Percentiles rank a stretch among this genome's conserved stretches.
These are phyloP conservation scores for Penicillium sp. DNA, from an alignment of 2,329 filamentous ascomycete genomes.

Conservation along the genomic window DNA sequence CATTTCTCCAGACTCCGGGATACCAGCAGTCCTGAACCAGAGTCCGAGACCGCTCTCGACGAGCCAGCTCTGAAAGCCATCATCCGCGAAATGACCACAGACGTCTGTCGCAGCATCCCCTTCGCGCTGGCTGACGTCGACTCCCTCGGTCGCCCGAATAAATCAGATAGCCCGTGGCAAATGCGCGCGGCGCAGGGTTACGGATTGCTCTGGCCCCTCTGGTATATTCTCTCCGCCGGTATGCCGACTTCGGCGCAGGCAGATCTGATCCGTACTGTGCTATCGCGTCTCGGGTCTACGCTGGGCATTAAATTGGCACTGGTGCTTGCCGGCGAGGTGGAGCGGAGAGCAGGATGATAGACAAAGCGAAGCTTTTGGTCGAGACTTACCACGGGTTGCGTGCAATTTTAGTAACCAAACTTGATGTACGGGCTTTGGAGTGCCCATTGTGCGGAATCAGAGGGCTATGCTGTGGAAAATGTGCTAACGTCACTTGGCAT, in stretches of 20 bases:
- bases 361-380: background rate
- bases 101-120: slow-evolving; percentile 36
- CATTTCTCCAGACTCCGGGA: background rate
- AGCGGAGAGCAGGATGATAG: background rate
- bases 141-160: slow-evolving; percentile 27
- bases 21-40: background rate
- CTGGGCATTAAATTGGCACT: slow-evolving; percentile 37
- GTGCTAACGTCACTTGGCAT: background rate
- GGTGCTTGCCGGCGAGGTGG: slow-evolving; percentile 25
- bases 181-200: slow-evolving; percentile 35
- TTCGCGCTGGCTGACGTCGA: slow-evolving; percentile 36
- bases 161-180: slow-evolving; percentile 12
- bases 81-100: slow-evolving; percentile 35
- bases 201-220: slow-evolving; percentile 39
- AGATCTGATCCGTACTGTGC: slow-evolving; percentile 27
- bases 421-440: background rate
- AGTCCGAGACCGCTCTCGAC: slow-evolving; percentile 3
- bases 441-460: background rate
- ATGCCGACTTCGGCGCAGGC: slow-evolving; percentile 32
- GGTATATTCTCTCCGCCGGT: slow-evolving; percentile 35
- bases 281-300: slow-evolving; percentile 31
- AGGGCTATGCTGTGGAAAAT: background rate
- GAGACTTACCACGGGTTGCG: background rate
- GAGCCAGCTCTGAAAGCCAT: slow-evolving; percentile 17
- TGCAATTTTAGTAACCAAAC: background rate